Percentiles rank a stretch among this genome's conserved stretches.
These are phyloP conservation scores for Rhinocladiella mackenziei DNA, from an alignment of 2,329 filamentous ascomycete species.

Conservation along the genomic window DNA sequence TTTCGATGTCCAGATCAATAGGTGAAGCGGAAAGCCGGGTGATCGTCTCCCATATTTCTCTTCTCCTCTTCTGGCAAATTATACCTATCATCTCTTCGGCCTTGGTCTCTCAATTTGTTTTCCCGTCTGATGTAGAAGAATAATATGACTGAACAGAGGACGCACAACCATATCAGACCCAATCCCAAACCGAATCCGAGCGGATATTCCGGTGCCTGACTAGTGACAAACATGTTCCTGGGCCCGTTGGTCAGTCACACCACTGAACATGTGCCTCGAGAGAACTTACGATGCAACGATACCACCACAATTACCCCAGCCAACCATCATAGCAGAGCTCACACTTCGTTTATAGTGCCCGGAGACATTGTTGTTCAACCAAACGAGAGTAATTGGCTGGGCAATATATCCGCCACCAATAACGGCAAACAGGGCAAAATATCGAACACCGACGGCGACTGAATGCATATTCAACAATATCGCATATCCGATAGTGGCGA, in stretches of 20 bases:
- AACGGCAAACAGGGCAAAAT: conserved; percentile 31
- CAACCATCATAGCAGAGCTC: conserved; percentile 32
- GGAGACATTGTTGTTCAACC: conserved; percentile 34
- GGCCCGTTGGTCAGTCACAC: too few species aligned
- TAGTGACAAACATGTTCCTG: conserved; percentile 38
- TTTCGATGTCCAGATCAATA: conserved; percentile 24
- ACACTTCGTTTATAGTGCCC: conserved; percentile 34
- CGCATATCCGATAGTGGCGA: conserved; percentile 36
- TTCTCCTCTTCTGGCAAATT: conserved; percentile 29
- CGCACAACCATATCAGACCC: conserved; percentile 37
- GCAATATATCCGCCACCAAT: conserved; percentile 35
- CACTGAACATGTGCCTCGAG: too few species aligned
- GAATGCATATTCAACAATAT: conserved; percentile 34
- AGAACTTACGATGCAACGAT: conserved; percentile 34
- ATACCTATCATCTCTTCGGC: conserved; percentile 30
- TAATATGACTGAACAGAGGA: conserved; percentile 32
- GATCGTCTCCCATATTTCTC: conserved; percentile 35
- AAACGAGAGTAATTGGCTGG: conserved; percentile 31
- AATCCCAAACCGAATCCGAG: conserved; percentile 39
- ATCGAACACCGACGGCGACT: conserved; percentile 30
- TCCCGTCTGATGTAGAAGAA: conserved; percentile 35
- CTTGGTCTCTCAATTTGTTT: conserved; percentile 33
- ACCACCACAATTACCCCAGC: conserved; percentile 34
- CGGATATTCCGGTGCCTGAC: conserved; percentile 36
- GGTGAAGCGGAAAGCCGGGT: conserved; percentile 36